Conservation (phyloP, 2,329 filamentous ascomycete species). For the Talaromyces sp. region DNA sequence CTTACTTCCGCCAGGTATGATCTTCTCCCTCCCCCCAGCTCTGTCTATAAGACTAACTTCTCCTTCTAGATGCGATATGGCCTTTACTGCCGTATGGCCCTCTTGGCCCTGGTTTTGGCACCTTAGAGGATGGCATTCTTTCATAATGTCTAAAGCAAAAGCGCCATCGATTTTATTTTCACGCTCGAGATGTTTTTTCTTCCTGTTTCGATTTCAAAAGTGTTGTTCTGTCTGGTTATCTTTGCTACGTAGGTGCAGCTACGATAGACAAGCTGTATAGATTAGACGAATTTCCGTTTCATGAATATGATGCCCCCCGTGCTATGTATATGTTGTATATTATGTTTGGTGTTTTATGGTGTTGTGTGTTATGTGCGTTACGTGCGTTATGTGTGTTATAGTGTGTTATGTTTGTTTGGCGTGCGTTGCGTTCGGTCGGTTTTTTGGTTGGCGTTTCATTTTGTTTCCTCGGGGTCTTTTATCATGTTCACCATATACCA, state of each 20-base stretch:
- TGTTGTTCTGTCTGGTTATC: constrained; percentile 34
- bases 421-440: constrained; percentile 16
- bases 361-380: constrained; percentile 29
- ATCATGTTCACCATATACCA: neutral
- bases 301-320: constrained; percentile 36
- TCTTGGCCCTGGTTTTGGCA: constrained; percentile 90
- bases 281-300: constrained; percentile 42
- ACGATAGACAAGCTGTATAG: constrained; percentile 35
- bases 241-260: constrained; percentile 32
- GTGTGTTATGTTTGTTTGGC: constrained; percentile 20
- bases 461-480: neutral
- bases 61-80: constrained; percentile 85
- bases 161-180: constrained; percentile 25
- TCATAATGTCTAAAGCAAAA: constrained; percentile 20
- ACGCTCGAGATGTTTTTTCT: constrained; percentile 25
- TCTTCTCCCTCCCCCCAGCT: constrained; percentile 2
- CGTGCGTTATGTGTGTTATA: constrained; percentile 26
- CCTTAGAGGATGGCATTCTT: constrained; percentile 34
- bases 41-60: constrained; percentile 45
- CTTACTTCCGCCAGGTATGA: constrained; percentile 98
- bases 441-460: constrained; percentile 3
- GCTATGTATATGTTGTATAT: constrained; percentile 33
- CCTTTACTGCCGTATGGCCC: constrained; percentile 95
- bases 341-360: constrained; percentile 23
- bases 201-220: constrained; percentile 33